Base-by-base conservation (phyloP, 2,329 filamentous ascomycete genomes). In the Alternaria hordeiaustralica region DNA sequence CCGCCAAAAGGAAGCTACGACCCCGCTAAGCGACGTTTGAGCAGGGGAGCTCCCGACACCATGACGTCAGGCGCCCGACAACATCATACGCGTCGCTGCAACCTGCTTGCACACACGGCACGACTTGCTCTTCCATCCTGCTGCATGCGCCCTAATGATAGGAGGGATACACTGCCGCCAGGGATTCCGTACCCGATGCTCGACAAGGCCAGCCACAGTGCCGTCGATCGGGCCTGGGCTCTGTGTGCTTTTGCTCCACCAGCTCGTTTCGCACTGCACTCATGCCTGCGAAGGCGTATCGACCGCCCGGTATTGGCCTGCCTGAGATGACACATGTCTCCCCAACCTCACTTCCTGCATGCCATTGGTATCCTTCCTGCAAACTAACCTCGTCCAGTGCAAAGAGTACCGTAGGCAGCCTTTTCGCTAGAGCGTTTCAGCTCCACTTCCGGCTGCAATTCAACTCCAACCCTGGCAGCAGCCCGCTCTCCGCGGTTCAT, bases 171-270 rank as follows among this genome's bases (percentile, higher is more conserved):
- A 62, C 66, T 30, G 4, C 60, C 50, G n/a, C 47, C 69, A 69
- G 57, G 64, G 59, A 68, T 68, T 46, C 56, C 56, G 61, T 55
- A 49, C 55, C 58, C 69, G 71, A 72, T 74, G 64, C 54, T 63
- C 65, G 64, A 69, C 67, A 61, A 47, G 63, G 33, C 51, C 63
- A 63, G 70, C 70, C 70, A 73, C 72, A 67, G 61, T 44, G 53
- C 61, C 55, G 72, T 69, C 68, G 70, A 78, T 78, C 72, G 73
- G 61, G 71, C 67, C 72, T 73, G 66, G 71, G 71, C 54, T 64
- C 55, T 60, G 50, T 44, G 61, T 62, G 61, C 61, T 63, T 58
- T 62, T 61, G 63, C 63, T 58, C 28, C 59, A 46, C 54, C 25
- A 61, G 43, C 55, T 44, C 25, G 20, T 41, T 25, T 33, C 36